Percentiles rank a stretch among this genome's conserved stretches.
Conservation (phyloP, 371 early-diverging fungal species). For the Chytridium lagenaria region DNA sequence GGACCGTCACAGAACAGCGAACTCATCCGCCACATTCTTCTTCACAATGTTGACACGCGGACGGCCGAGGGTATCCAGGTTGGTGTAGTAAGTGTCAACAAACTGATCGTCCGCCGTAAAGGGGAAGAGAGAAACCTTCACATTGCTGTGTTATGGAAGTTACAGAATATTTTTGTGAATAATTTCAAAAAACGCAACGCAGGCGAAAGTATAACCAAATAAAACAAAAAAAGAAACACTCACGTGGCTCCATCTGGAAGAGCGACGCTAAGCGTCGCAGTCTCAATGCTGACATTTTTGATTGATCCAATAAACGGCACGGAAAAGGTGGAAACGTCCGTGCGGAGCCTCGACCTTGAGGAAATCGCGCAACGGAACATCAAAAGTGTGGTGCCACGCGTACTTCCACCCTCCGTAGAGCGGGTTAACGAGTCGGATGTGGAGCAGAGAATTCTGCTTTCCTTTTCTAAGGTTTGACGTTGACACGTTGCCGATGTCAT, state of each 20-base stretch:
- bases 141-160: no score
- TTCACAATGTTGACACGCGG: constrained; percentile 66
- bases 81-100: constrained; percentile 60
- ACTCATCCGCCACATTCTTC: constrained; percentile 67
- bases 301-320: constrained; percentile 72
- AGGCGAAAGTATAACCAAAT: not conserved
- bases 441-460: constrained; percentile 60
- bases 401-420: constrained; percentile 96
- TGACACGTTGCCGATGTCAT: constrained; percentile 96
- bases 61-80: constrained; percentile 80
- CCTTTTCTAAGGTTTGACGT: constrained; percentile 76
- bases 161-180: no score
- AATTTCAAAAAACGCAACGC: no score
- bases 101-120: constrained; percentile 57
- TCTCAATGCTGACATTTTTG: constrained; percentile 66
- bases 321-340: constrained; percentile 48
- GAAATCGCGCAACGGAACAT: constrained; percentile 57
- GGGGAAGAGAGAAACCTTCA: constrained; percentile 65
- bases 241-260: constrained; percentile 94
- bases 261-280: constrained; percentile 73
- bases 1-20: no score
- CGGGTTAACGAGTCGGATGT: constrained; percentile 88
- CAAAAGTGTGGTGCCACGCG: constrained; percentile 92
- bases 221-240: constrained; percentile 34
- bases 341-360: constrained; percentile 48